Percentiles rank a stretch among this genome's conserved stretches.
Conservation (phyloP, 2,329 filamentous ascomycete genomes). For the Ophiosphaerella narmari region DNA sequence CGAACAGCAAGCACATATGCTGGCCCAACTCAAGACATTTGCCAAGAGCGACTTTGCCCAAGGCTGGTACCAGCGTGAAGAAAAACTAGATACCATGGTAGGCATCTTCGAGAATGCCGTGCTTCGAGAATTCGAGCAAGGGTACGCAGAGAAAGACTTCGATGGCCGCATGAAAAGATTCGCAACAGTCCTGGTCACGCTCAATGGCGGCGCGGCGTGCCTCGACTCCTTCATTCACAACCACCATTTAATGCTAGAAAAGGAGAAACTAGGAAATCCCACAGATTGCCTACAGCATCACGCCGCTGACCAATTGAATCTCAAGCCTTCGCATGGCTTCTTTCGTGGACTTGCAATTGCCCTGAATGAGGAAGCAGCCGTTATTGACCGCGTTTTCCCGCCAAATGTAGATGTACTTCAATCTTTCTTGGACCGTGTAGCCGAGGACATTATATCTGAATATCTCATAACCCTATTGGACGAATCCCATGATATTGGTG, state of each 20-base stretch:
- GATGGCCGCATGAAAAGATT: conserved; percentile 89
- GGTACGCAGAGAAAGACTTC: conserved; percentile 85
- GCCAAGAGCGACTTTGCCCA: conserved; percentile 78
- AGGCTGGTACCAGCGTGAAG: conserved; percentile 72
- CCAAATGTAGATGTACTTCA: conserved; percentile 72
- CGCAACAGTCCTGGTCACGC: conserved; percentile 77
- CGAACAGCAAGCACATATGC: conserved; percentile 86
- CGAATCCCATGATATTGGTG: conserved; percentile 77
- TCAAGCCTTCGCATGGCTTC: conserved; percentile 81
- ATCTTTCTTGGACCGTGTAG: conserved; percentile 78
- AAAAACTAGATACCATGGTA: conserved; percentile 74
- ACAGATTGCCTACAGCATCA: conserved; percentile 79
- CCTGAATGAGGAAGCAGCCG: conserved; percentile 78
- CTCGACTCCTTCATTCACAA: conserved; percentile 88
- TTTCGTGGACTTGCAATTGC: conserved; percentile 75
- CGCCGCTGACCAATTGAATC: conserved; percentile 66
- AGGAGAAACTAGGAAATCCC: conserved; percentile 71
- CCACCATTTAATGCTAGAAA: conserved; percentile 79
- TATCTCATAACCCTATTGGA: conserved; percentile 87
- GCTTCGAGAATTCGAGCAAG: conserved; percentile 88
- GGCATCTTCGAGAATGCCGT: conserved; percentile 89
- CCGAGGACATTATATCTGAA: conserved; percentile 80
- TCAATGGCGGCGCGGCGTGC: conserved; percentile 80
- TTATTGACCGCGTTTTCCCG: conserved; percentile 84
- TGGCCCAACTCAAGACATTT: conserved; percentile 80